Evolutionary conservation across 345 rosid genomes (phyloP).

Genomic region (Eucalyptus paniculata): DNA sequence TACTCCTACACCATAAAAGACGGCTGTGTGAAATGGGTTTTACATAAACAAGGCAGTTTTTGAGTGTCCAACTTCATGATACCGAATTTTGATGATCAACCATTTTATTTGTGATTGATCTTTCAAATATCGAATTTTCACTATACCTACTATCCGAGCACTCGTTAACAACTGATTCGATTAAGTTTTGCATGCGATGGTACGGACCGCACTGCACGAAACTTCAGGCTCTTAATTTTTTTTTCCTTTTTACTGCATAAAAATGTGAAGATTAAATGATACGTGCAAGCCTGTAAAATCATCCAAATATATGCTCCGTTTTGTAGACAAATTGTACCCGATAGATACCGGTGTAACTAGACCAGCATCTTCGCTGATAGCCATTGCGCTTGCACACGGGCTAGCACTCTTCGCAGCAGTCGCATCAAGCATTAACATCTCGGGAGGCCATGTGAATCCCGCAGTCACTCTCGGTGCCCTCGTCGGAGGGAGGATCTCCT

Average conservation of each 20-base stretch:
- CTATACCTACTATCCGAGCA: fast-evolving
- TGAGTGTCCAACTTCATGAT: background rate
- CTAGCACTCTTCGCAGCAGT: conserved; percentile 49
- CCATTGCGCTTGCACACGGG: conserved; percentile 60
- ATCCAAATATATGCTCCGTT: background rate
- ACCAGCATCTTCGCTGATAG: conserved; percentile 29
- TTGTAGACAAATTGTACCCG: conserved; percentile 23
- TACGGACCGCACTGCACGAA: background rate
- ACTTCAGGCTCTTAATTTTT: background rate
- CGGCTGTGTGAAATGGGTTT: background rate
- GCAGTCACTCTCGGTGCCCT: conserved; percentile 67
- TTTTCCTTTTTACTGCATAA: background rate
- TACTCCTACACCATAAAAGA: background rate
- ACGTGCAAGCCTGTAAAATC: background rate
- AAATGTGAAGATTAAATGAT: background rate
- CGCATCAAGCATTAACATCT: conserved; percentile 46
- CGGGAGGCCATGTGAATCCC: conserved; percentile 75
- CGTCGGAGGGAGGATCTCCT: conserved; percentile 52
- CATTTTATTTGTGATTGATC: background rate
- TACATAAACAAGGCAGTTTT: background rate
- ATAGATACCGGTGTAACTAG: background rate
- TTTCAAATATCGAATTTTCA: background rate
- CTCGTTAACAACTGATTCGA: background rate
- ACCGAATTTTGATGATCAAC: background rate
- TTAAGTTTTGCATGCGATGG: background rate